Evolutionary conservation across 2,329 filamentous ascomycete genomes (phyloP).

Genomic region (Trichoderma brevicompactum): DNA sequence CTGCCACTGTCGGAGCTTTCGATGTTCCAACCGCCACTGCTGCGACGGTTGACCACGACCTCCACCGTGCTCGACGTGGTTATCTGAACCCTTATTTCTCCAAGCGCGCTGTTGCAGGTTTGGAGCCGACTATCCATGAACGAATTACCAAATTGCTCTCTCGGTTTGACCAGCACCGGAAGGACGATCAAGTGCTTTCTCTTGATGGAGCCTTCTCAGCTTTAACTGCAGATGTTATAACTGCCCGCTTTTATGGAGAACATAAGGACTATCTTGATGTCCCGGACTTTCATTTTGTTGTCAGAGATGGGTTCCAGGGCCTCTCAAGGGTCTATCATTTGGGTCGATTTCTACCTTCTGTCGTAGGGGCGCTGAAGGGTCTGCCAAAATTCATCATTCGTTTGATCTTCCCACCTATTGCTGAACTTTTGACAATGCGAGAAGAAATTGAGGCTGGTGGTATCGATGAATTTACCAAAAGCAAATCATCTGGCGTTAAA

Average conservation of each 20-base stretch:
- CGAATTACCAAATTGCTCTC: conserved; percentile 22
- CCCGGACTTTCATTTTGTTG: conserved; percentile 22
- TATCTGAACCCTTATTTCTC: conserved; percentile 36
- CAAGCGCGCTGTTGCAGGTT: conserved; percentile 30
- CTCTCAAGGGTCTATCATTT: conserved; percentile 27
- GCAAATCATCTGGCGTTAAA: neutral
- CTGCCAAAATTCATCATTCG: conserved; percentile 19
- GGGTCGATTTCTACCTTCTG: conserved; percentile 27
- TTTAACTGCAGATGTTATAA: conserved; percentile 33
- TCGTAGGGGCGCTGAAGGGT: conserved; percentile 8
- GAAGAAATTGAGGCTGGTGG: conserved; percentile 21
- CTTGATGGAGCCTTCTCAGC: conserved; percentile 32
- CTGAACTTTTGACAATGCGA: conserved; percentile 22
- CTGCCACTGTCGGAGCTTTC: conserved; percentile 18
- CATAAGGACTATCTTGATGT: conserved; percentile 29
- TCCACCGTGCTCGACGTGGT: conserved; percentile 28
- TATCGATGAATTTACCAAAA: neutral
- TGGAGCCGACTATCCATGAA: conserved; percentile 33
- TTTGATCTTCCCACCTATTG: conserved; percentile 19
- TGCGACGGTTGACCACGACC: conserved; percentile 29
- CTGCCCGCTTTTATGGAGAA: conserved; percentile 30
- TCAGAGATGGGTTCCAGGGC: conserved; percentile 25
- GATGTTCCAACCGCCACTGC: conserved; percentile 16
- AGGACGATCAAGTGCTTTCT: conserved; percentile 4
- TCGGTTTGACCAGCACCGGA: conserved; percentile 15